These are phyloP conservation scores for Lichtheimia ornata DNA, from an alignment of 371 early-diverging fungal genomes.

Conservation along the genomic window DNA sequence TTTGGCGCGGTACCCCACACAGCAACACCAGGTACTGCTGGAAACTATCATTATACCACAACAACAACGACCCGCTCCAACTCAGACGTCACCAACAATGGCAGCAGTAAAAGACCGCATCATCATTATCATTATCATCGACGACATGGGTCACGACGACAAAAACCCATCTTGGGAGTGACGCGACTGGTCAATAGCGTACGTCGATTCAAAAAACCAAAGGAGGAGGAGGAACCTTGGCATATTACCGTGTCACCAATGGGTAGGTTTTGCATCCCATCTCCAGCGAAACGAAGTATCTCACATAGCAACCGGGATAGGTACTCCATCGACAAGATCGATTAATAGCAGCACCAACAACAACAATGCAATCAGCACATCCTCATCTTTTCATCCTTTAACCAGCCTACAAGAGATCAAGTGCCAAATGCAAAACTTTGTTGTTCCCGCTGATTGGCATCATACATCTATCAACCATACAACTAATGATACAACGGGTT, in stretches of 20 bases:
- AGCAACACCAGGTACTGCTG: neutral
- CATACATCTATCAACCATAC: neutral
- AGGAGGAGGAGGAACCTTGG: neutral
- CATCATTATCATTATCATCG: neutral
- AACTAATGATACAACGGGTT: neutral
- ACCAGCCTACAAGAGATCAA: slow-evolving; percentile 11
- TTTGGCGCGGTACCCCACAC: neutral
- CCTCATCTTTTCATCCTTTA: neutral
- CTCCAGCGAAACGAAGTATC: neutral
- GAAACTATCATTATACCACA: neutral
- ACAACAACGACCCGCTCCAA: neutral
- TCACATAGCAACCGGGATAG: too few species aligned
- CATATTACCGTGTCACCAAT: neutral
- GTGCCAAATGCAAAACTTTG: slow-evolving; percentile 13
- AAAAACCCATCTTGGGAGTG: slow-evolving; percentile 9
- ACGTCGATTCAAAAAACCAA: slow-evolving; percentile 9
- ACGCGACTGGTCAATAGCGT: slow-evolving; percentile 12
- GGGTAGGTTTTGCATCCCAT: neutral
- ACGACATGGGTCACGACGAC: slow-evolving; percentile 1
- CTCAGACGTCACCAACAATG: neutral
- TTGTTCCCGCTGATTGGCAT: slow-evolving; percentile 9
- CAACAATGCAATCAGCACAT: neutral
- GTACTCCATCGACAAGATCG: too few species aligned
- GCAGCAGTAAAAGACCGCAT: neutral
- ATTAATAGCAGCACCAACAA: neutral